Percentiles rank a stretch among this genome's conserved stretches.
phyloP scores from a whole-genome alignment of 257 asterid genomes.

The Pogostemon cablin region DNA sequence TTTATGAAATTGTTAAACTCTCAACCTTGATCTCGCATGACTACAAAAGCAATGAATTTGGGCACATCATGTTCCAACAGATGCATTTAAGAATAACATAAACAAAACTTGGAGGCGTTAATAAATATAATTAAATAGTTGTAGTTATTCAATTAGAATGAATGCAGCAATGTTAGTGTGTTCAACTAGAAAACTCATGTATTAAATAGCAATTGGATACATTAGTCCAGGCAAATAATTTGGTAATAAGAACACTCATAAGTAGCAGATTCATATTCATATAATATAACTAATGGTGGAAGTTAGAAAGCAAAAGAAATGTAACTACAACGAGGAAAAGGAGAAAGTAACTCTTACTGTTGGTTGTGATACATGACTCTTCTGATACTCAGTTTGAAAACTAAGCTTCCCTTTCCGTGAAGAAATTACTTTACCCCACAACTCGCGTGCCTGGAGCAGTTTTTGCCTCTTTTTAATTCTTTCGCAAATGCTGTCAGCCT shows the following conservation, averaged over 20 bases:
- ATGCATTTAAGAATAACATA: not conserved
- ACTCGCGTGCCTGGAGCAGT: constrained; percentile 76
- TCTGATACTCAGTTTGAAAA: constrained; percentile 62
- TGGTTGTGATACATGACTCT: constrained; percentile 69
- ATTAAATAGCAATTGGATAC: not conserved
- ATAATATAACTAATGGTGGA: too few species aligned
- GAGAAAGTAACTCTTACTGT: constrained; percentile 40
- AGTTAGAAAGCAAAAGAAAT: not conserved
- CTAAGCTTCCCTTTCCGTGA: constrained; percentile 56
- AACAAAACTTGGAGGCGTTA: not conserved
- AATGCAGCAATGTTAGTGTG: not conserved
- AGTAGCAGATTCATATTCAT: too few species aligned
- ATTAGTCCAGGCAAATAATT: not conserved
- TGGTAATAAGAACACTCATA: not conserved
- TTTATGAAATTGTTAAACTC: not conserved
- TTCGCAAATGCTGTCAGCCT: constrained; percentile 42
- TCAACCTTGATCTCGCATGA: not conserved
- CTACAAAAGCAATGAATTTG: not conserved
- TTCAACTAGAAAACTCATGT: not conserved
- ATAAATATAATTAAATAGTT: not conserved
- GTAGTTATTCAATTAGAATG: not conserved
- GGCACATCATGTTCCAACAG: constrained; percentile 7
- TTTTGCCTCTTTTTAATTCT: constrained; percentile 38
- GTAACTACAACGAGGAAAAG: not conserved
- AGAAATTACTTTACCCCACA: constrained; percentile 61